phyloP scores from a whole-genome alignment of 768 basidiomycete species.

The Mrakia blollopis region DNA sequence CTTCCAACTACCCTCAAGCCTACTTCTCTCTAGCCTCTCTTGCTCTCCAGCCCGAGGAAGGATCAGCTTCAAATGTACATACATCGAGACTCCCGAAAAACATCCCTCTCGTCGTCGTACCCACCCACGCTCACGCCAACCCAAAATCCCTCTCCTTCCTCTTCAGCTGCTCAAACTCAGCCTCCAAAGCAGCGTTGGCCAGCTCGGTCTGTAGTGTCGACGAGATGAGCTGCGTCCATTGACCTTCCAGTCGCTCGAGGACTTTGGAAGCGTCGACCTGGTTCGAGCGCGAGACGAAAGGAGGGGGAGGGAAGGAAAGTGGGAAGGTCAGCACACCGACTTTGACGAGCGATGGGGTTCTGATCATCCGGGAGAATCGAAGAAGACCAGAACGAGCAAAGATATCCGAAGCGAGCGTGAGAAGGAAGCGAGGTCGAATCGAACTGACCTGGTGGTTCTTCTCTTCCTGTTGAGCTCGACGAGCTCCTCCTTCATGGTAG shows the following conservation, averaged over 20 bases:
- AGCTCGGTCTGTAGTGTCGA: slow-evolving; percentile 89
- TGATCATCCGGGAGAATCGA: background rate
- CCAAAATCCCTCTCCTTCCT: slow-evolving; percentile 17
- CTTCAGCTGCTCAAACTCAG: slow-evolving; percentile 53
- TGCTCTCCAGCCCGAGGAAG: too few relatives aligned
- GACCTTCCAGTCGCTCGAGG: slow-evolving; percentile 71
- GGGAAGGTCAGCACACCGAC: background rate
- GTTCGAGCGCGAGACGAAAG: background rate
- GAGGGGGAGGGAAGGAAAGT: background rate
- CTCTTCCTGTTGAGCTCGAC: slow-evolving; percentile 82
- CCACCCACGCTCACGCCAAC: background rate
- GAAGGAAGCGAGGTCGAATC: slow-evolving; percentile 23
- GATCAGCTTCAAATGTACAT: too few relatives aligned
- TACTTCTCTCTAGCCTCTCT: too few relatives aligned
- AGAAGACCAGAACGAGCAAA: background rate
- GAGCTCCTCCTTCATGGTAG: slow-evolving; percentile 69
- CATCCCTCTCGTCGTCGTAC: too few relatives aligned
- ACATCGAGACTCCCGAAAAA: too few relatives aligned
- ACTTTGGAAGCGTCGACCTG: slow-evolving; percentile 76
- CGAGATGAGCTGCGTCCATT: slow-evolving; percentile 90
- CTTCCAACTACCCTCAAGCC: too few relatives aligned
- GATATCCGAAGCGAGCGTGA: background rate
- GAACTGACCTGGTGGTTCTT: slow-evolving; percentile 71
- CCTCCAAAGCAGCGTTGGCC: slow-evolving; percentile 84
- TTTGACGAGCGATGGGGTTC: background rate